Evolutionary conservation across 768 basidiomycete species (phyloP).

Genomic region (Naganishia antarctica): DNA sequence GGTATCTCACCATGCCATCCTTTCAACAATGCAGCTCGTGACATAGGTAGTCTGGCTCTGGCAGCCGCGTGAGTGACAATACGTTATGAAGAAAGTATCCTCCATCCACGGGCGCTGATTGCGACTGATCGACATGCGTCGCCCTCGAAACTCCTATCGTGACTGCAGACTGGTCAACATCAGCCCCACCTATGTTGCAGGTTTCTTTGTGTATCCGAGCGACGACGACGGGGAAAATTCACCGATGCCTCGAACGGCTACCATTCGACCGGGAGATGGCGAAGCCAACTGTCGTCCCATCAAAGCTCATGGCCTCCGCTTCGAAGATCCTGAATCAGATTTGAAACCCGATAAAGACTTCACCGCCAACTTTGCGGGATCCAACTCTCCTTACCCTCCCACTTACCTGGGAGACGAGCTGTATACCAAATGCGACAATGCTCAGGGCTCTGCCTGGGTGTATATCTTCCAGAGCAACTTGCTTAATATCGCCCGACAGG

Average conservation of each 20-base stretch:
- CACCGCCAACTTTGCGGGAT: background rate
- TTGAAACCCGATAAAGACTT: background rate
- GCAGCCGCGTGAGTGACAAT: constrained; percentile 1
- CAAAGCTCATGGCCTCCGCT: background rate
- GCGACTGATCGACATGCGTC: no score
- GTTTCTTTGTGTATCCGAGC: background rate
- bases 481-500: background rate
- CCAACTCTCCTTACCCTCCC: background rate
- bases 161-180: background rate
- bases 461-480: background rate
- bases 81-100: background rate
- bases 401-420: background rate
- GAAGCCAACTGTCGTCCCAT: background rate
- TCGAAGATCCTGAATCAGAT: background rate
- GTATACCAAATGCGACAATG: background rate
- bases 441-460: background rate
- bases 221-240: background rate
- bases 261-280: background rate
- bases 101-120: background rate
- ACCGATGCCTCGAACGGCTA: background rate
- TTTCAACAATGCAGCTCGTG: background rate
- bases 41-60: background rate
- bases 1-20: background rate
- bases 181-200: background rate
- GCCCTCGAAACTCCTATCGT: no score